phyloP scores from a whole-genome alignment of 2,329 filamentous ascomycete genomes.

The Fusarium albosuccineum region DNA sequence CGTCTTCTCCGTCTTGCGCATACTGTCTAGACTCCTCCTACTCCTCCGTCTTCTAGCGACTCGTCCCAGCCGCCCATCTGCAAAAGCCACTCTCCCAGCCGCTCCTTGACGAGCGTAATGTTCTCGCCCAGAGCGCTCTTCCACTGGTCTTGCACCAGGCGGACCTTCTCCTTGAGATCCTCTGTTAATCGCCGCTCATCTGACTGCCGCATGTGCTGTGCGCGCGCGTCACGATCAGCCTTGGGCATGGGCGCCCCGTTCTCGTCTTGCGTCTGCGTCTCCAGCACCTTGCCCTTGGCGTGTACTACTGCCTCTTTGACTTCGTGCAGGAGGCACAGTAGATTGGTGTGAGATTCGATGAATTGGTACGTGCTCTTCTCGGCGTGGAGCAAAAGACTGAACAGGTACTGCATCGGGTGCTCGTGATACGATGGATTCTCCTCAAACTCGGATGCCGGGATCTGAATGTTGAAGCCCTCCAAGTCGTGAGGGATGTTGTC shows the following conservation, averaged over 20 bases:
- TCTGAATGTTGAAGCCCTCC: constrained; percentile 76
- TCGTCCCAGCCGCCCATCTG: constrained; percentile 92
- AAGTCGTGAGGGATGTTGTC: constrained; percentile 79
- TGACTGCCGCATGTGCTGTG: constrained; percentile 69
- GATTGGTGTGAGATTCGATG: constrained; percentile 93
- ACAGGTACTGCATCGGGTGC: constrained; percentile 91
- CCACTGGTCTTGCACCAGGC: constrained; percentile 93
- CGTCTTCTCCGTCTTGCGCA: constrained; percentile 27
- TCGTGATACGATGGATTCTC: constrained; percentile 87
- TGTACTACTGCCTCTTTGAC: constrained; percentile 83
- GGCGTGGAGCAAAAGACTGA: constrained; percentile 84
- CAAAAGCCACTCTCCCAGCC: constrained; percentile 79
- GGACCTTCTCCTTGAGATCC: constrained; percentile 93
- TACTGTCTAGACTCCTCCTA: constrained; percentile 58
- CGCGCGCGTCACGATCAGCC: constrained; percentile 55
- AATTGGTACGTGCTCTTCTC: constrained; percentile 97
- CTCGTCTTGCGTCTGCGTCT: constrained; percentile 69
- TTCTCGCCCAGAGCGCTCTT: constrained; percentile 84
- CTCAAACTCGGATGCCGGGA: constrained; percentile 82
- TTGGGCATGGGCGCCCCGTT: constrained; percentile 49
- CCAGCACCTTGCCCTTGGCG: constrained; percentile 75
- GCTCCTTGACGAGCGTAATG: constrained; percentile 78
- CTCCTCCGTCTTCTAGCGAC: constrained; percentile 70
- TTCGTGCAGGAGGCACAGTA: constrained; percentile 90
- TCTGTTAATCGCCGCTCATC: constrained; percentile 81